phyloP scores from a whole-genome alignment of 169 alveolate species.

The Theileria annulata region DNA sequence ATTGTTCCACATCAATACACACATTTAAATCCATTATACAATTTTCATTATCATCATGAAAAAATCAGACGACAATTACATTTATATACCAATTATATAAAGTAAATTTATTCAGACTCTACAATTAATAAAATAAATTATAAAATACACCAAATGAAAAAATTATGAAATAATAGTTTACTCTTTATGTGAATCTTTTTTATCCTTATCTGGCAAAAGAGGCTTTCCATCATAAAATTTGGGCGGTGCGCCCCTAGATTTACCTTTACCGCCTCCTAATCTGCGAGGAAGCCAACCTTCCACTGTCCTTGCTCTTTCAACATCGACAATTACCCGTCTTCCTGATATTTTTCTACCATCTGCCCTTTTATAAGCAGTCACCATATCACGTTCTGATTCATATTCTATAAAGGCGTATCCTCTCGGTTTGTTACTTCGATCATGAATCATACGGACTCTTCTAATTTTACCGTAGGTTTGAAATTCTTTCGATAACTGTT shows the following conservation, averaged over 20 bases:
- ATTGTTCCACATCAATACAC: neutral
- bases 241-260: constrained; percentile 69
- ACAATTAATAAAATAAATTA: neutral
- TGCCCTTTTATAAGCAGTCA: constrained; percentile 88
- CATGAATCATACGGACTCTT: constrained; percentile 80
- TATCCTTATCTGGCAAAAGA: constrained; percentile 16
- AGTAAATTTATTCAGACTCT: neutral
- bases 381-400: constrained; percentile 86
- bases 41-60: neutral
- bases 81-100: too few species aligned
- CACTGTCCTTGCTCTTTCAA: constrained; percentile 93
- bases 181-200: neutral
- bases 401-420: constrained; percentile 96
- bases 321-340: constrained; percentile 91
- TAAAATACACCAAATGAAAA: neutral
- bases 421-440: constrained; percentile 87
- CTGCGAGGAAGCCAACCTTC: constrained; percentile 93
- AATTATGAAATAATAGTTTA: neutral
- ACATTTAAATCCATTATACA: neutral
- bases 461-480: constrained; percentile 91
- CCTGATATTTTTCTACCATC: constrained; percentile 92
- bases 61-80: neutral
- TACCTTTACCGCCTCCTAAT: constrained; percentile 96
- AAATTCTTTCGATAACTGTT: constrained; percentile 87
- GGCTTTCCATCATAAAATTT: constrained; percentile 68